phyloP scores from a whole-genome alignment of 306 rosid species.

The Psophocarpus tetragonolobus region DNA sequence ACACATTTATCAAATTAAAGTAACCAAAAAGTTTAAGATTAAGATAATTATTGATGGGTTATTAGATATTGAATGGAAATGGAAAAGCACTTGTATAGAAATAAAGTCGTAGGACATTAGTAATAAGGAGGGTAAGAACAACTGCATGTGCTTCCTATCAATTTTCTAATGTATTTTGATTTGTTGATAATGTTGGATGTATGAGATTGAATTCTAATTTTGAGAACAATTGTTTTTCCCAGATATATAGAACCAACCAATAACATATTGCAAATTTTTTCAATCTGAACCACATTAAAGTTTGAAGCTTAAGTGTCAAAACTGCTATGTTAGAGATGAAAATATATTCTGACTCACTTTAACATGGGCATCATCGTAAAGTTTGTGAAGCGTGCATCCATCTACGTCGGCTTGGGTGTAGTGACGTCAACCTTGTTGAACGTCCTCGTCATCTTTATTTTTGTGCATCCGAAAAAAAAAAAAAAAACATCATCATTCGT shows the following conservation, averaged over 20 bases:
- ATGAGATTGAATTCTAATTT: background rate
- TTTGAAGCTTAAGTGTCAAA: background rate
- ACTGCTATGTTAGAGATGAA: background rate
- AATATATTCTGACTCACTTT: constrained; percentile 44
- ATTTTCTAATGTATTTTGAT: too few relatives aligned
- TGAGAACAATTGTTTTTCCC: background rate
- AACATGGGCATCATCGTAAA: constrained; percentile 73
- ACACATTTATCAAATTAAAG: too few relatives aligned
- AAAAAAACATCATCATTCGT: background rate
- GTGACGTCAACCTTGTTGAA: constrained; percentile 49
- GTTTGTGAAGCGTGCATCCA: constrained; percentile 40
- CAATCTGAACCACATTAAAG: background rate
- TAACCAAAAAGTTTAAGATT: too few relatives aligned
- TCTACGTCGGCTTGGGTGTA: constrained; percentile 59
- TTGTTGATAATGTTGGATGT: too few relatives aligned
- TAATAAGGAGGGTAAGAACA: too few relatives aligned
- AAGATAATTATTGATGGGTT: too few relatives aligned
- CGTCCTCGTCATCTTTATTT: constrained; percentile 39
- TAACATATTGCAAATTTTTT: background rate
- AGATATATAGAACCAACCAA: background rate
- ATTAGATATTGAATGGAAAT: too few relatives aligned
- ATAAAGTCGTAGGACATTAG: too few relatives aligned
- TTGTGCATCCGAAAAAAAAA: background rate
- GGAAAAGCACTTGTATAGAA: too few relatives aligned
- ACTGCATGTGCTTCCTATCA: too few relatives aligned